A percentile compares a stretch with the other conserved stretches of the same genome.
Conservation (phyloP, 805 yeast genomes). For the Debaryomyces castellii region DNA sequence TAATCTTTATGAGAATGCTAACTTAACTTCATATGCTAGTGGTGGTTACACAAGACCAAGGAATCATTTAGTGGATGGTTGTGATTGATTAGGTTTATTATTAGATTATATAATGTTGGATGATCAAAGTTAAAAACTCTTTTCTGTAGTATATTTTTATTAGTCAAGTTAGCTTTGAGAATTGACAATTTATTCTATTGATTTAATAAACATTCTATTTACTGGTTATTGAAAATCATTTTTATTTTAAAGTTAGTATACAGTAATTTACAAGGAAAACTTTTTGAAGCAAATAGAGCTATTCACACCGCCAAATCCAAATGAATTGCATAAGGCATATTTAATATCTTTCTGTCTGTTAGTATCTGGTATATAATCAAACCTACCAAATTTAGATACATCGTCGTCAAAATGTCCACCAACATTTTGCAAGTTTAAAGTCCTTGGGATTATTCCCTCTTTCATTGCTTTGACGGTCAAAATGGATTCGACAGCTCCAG, state of each 20-base stretch:
- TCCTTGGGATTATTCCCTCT: constrained; percentile 68
- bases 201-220: neutral
- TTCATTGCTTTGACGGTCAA: constrained; percentile 70
- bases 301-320: constrained; percentile 98
- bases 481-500: constrained; percentile 91
- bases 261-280: constrained; percentile 5
- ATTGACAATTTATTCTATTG: neutral
- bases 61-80: constrained; percentile 28
- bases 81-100: constrained; percentile 6
- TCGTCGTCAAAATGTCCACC: constrained; percentile 52
- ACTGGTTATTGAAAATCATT: neutral
- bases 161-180: neutral
- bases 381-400: constrained; percentile 40
- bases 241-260: neutral
- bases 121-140: neutral
- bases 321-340: constrained; percentile 80
- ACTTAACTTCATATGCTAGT: constrained; percentile 68
- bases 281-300: constrained; percentile 60
- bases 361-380: constrained; percentile 56
- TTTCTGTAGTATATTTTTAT: neutral
- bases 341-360: constrained; percentile 42
- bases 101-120: neutral
- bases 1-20: constrained; percentile 66
- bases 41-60: constrained; percentile 63
- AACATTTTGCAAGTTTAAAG: constrained; percentile 61